Base-by-base conservation (phyloP, 2,329 filamentous ascomycete genomes). In the Stromatinia cepivora region DNA sequence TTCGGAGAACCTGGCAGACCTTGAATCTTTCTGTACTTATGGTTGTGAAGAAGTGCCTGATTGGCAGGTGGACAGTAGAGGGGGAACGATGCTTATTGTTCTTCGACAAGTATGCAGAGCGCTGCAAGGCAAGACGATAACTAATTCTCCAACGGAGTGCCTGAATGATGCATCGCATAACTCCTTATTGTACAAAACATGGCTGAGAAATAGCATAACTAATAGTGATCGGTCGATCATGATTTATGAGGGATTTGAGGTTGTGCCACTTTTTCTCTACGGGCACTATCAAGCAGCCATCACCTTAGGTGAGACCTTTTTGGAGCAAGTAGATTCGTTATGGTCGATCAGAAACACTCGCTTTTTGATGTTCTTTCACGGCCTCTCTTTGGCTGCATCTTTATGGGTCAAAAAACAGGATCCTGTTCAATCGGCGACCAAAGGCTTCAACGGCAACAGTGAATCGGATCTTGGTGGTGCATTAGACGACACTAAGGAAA, bases 11-110 rank as follows among this genome's bases (percentile, higher is more conserved):
- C 82, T 88, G 61, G 82, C 83, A 20, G 91, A 94, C 69, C 81
- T 93, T 0, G 91, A 93, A 77, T 84, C 85, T 0, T 92, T 88
- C 76, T 90, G 90, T 74, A 85, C 88, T 61, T 92, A 90, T 71
- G 86, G 88, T n/a, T 90, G 89, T 71, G 86, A 93, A 71, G 91
- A 93, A 72, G 86, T 92, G 70, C 87, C 87, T 1, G 87, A 90
- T 63, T 94, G 91, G 91, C 82, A 88, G 59, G 82, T 84, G 57
- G 91, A 93, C 74, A 85, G 90, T 1, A 84, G 90, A 70, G 92
- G 92, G 22, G 92, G 92, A 3, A 87, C 88, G 0, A 82, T 93
- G 65, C 81, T 94, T 9, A 86, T 91, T 70, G 84, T 86, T 3
- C 83, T 90, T 4, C 82, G 89, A 63, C 91, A 94, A 77, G 84